phyloP scores from a whole-genome alignment of 2,329 filamentous ascomycete species.

The Boeremia lycopersici region DNA sequence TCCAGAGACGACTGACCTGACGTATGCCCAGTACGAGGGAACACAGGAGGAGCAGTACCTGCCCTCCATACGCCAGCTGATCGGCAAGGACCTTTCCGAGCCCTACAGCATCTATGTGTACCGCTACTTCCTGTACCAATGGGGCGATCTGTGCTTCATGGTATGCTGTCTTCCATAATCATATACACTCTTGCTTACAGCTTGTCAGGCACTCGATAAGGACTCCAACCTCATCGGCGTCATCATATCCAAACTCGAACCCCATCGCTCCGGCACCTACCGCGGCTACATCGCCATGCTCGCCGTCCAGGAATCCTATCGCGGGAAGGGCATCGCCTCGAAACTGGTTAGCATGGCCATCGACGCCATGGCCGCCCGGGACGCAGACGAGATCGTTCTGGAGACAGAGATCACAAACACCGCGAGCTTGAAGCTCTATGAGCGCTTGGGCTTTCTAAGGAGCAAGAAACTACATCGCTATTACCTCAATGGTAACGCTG shows the following conservation, averaged over 20 bases:
- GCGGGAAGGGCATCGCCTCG: constrained; percentile 84
- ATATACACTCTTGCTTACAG: not conserved
- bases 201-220: constrained; percentile 39
- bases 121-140: constrained; percentile 96
- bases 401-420: constrained; percentile 95
- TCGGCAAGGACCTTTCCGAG: constrained; percentile 95
- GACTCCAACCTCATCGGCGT: constrained; percentile 76
- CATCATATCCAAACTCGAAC: constrained; percentile 92
- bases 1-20: constrained; percentile 27
- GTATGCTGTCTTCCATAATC: constrained; percentile 54
- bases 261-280: constrained; percentile 82
- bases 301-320: constrained; percentile 79
- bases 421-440: constrained; percentile 89
- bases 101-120: constrained; percentile 99
- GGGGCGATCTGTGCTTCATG: constrained; percentile 97
- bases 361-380: constrained; percentile 81
- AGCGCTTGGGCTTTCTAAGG: constrained; percentile 86
- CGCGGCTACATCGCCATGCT: constrained; percentile 99
- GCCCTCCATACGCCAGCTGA: constrained; percentile 85
- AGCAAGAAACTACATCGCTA: constrained; percentile 94
- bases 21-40: constrained; percentile 65
- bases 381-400: constrained; percentile 92
- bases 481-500: constrained; percentile 95
- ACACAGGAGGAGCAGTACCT: constrained; percentile 71
- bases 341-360: constrained; percentile 88